A percentile compares a stretch with the other conserved stretches of the same genome.
These are phyloP conservation scores for Aspergillus piperis DNA, from an alignment of 2,329 filamentous ascomycete genomes.

Conservation along the genomic window DNA sequence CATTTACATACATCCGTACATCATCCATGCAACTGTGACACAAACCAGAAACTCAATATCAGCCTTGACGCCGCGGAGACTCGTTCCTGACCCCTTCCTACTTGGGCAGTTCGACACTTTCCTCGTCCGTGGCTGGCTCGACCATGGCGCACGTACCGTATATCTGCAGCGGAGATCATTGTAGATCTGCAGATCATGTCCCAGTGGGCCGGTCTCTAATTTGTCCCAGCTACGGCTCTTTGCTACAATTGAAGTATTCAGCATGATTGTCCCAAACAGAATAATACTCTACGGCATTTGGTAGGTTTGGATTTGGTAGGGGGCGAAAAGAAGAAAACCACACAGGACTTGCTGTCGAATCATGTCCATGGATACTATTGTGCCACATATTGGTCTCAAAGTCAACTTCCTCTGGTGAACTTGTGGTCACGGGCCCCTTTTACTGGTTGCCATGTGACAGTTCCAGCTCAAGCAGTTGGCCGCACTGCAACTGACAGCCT, in stretches of 20 bases:
- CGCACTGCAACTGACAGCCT: too few species aligned
- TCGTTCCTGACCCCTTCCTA: background rate
- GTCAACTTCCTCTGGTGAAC: too few species aligned
- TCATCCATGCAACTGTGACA: slow-evolving; percentile 4
- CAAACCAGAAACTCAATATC: background rate
- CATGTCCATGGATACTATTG: too few species aligned
- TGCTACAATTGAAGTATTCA: background rate
- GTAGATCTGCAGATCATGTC: slow-evolving; percentile 19
- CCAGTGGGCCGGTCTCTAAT: background rate
- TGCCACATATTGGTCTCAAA: too few species aligned
- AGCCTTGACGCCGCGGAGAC: background rate
- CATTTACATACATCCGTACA: background rate
- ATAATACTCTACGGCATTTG: too few species aligned
- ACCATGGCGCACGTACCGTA: slow-evolving; percentile 10
- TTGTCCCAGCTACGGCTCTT: background rate
- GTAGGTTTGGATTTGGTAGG: too few species aligned
- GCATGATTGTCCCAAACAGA: background rate
- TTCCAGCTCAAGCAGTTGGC: too few species aligned
- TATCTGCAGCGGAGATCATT: slow-evolving; percentile 19
- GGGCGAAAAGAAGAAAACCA: too few species aligned
- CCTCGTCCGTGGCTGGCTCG: background rate
- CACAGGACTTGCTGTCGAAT: too few species aligned
- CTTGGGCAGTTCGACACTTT: background rate
- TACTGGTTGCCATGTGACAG: too few species aligned
- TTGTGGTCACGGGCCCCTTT: too few species aligned